Evolutionary conservation across 495 filamentous ascomycete genomes (phyloP).

Genomic region (Cryomyces antarcticus): DNA sequence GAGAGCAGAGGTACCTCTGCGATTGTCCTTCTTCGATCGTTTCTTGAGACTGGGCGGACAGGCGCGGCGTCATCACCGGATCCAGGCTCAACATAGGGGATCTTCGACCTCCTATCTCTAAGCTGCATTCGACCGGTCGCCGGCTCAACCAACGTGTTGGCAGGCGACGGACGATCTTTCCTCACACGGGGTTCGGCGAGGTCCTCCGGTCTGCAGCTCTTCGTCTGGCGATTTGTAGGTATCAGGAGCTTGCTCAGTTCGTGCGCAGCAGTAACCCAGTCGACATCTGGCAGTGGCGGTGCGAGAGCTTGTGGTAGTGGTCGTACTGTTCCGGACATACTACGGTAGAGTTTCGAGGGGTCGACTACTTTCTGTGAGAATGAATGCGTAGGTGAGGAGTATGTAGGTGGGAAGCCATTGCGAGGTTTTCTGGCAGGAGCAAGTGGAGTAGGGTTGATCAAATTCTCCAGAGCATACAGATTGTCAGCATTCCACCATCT

Average conservation of each 20-base stretch:
- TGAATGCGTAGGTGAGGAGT: constrained; percentile 54
- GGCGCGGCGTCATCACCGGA: constrained; percentile 31
- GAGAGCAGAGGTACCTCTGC: constrained; percentile 22
- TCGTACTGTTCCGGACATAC: constrained; percentile 18
- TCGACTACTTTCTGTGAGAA: constrained; percentile 54
- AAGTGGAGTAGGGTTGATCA: constrained; percentile 27
- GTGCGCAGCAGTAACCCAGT: constrained; percentile 62
- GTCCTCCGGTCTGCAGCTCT: constrained; percentile 56
- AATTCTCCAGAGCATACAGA: constrained; percentile 44
- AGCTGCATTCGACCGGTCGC: constrained; percentile 44
- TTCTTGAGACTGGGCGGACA: constrained; percentile 18
- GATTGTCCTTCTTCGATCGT: constrained; percentile 45
- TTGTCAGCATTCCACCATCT: constrained; percentile 56
- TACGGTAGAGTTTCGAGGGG: constrained; percentile 32
- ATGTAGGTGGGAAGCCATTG: constrained; percentile 37
- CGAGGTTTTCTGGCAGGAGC: constrained; percentile 30
- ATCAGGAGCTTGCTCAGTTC: constrained; percentile 71
- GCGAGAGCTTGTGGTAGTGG: constrained; percentile 22
- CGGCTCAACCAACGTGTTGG: constrained; percentile 17
- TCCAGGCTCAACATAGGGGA: constrained; percentile 22
- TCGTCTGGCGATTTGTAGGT: constrained; percentile 46
- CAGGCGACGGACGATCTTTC: constrained; percentile 36
- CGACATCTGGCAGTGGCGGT: constrained; percentile 55
- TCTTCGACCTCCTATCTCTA: constrained; percentile 45
- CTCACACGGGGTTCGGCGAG: constrained; percentile 34